Percentiles rank a stretch among this genome's conserved stretches.
These are phyloP conservation scores for Cardamine chenopodiifolia DNA, from an alignment of 345 rosid genomes.

Conservation along the genomic window DNA sequence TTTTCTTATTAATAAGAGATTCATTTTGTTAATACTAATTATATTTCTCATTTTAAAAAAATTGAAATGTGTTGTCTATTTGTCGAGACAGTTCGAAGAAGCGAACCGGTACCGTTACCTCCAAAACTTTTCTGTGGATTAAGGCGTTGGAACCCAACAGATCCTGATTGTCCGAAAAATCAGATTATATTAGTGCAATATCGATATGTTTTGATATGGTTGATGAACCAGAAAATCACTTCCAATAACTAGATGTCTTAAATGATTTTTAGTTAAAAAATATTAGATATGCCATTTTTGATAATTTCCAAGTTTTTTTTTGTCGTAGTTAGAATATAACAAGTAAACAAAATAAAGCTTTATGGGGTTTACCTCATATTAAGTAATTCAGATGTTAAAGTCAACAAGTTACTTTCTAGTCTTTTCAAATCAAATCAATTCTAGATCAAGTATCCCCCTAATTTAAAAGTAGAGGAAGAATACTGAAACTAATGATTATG, in stretches of 20 bases:
- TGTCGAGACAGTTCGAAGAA: no score
- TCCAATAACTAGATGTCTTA: neutral
- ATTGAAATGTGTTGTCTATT: no score
- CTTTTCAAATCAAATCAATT: conserved; percentile 21
- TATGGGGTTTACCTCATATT: neutral
- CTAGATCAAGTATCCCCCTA: neutral
- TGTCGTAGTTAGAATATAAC: neutral
- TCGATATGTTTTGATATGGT: neutral
- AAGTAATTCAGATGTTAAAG: neutral
- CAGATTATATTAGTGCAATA: neutral
- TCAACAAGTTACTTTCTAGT: conserved; percentile 1
- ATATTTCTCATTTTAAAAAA: no score
- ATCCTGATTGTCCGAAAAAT: no score
- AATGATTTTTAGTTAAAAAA: neutral
- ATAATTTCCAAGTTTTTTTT: no score
- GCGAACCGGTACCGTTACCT: no score
- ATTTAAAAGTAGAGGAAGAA: neutral
- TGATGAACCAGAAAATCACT: neutral
- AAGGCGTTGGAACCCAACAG: no score
- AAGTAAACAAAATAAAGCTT: neutral
- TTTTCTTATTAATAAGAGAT: no score
- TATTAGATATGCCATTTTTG: neutral
- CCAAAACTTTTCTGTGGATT: no score
- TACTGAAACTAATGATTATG: neutral
- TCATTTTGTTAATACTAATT: no score